Conservation (phyloP, 352 stramenopile species). For the Phytophthora sp. region DNA sequence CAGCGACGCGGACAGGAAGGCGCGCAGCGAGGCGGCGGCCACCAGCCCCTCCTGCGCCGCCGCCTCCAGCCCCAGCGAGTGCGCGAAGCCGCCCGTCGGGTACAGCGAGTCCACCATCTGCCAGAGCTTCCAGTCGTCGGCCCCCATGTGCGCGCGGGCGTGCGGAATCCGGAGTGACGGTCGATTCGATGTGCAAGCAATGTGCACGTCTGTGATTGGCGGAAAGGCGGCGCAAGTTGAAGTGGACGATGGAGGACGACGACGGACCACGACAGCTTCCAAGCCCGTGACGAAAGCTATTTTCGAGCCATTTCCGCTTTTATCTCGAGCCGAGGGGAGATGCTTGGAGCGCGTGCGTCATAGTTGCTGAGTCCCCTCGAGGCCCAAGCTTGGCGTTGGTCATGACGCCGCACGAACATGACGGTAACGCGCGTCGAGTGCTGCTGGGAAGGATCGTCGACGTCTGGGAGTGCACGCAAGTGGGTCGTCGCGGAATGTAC, state of each 20-base stretch:
- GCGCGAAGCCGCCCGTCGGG: slow-evolving; percentile 82
- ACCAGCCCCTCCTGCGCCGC: slow-evolving; percentile 76
- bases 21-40: slow-evolving; percentile 41
- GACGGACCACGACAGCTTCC: no score
- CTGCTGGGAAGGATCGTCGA: not conserved
- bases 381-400: not conserved
- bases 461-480: slow-evolving; percentile 10
- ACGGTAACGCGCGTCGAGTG: not conserved
- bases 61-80: slow-evolving; percentile 82
- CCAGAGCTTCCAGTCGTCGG: slow-evolving; percentile 65
- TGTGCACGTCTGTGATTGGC: not conserved
- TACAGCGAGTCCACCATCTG: slow-evolving; percentile 88
- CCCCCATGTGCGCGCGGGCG: not conserved
- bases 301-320: no score
- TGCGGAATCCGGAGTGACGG: slow-evolving; percentile 14
- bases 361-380: no score
- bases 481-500: slow-evolving; percentile 12
- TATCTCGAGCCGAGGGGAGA: no score
- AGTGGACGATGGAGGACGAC: no score
- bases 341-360: no score
- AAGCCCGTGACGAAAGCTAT: no score
- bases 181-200: slow-evolving; percentile 6
- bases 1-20: slow-evolving; percentile 67
- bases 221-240: slow-evolving; percentile 7
- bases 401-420: not conserved